Evolutionary conservation across 164 flowering plant genomes (phyloP).

Genomic region (Magnolia officinalis): DNA sequence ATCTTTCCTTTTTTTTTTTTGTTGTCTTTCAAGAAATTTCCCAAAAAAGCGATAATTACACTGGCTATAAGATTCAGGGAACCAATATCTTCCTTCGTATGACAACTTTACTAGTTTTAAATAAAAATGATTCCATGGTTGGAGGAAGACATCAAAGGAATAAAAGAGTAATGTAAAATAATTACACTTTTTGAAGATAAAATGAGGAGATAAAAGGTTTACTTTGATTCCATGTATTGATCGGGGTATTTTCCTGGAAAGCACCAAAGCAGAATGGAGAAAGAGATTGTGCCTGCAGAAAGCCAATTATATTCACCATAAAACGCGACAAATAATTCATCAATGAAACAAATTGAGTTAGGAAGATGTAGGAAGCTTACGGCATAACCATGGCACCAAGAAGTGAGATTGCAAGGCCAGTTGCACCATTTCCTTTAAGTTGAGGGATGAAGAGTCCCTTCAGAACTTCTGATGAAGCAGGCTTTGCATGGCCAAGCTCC

Average conservation of each 20-base stretch:
- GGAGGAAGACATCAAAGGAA: background rate
- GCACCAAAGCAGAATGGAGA: constrained; percentile 88
- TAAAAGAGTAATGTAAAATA: background rate
- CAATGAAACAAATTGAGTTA: background rate
- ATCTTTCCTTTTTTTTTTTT: no score
- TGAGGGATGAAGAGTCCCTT: constrained; percentile 86
- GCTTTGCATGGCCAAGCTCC: constrained; percentile 86
- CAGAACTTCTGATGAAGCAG: constrained; percentile 61
- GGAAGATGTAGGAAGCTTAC: constrained; percentile 35
- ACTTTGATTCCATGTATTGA: constrained; percentile 75
- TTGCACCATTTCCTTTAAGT: constrained; percentile 78
- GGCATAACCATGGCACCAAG: constrained; percentile 99
- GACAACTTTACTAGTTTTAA: background rate
- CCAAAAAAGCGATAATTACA: no score
- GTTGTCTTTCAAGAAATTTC: no score
- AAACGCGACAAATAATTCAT: background rate
- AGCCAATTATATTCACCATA: background rate
- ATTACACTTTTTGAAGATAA: background rate
- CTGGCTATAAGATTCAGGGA: background rate
- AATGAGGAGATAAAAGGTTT: constrained; percentile 15
- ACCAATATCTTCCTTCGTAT: background rate
- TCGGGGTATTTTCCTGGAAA: constrained; percentile 68
- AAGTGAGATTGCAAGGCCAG: constrained; percentile 82
- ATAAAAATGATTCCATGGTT: background rate
- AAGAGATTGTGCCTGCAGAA: constrained; percentile 80